These are phyloP conservation scores for Ceratobasidium sp. DNA, from an alignment of 1,284 basidiomycete species.

Conservation along the genomic window DNA sequence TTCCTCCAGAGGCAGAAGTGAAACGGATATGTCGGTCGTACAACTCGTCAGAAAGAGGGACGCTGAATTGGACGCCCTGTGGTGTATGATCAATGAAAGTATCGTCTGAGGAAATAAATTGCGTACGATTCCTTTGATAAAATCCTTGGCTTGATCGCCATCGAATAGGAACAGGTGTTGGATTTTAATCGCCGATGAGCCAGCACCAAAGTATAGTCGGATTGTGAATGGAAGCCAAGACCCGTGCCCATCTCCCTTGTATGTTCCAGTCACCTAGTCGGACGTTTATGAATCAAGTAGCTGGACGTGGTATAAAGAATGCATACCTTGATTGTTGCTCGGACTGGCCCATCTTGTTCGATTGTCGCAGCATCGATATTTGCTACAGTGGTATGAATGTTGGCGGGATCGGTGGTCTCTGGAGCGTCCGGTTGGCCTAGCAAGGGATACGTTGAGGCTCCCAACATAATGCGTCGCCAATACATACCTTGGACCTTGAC, in stretches of 20 bases:
- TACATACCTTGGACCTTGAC: conserved; percentile 59
- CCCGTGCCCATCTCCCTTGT: conserved; percentile 57
- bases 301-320: background rate
- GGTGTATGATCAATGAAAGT: background rate
- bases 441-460: conserved; percentile 50
- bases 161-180: conserved; percentile 63
- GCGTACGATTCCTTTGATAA: conserved; percentile 61
- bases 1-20: conserved; percentile 57
- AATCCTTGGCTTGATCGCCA: conserved; percentile 61
- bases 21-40: conserved; percentile 62
- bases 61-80: conserved; percentile 59
- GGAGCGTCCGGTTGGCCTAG: conserved; percentile 55
- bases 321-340: conserved; percentile 60
- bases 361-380: conserved; percentile 57
- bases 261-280: conserved; percentile 60
- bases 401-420: conserved; percentile 50
- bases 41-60: conserved; percentile 59
- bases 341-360: conserved; percentile 62
- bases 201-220: conserved; percentile 60
- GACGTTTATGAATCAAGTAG: background rate
- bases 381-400: conserved; percentile 53
- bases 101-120: background rate
- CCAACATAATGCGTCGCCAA: background rate
- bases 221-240: conserved; percentile 61
- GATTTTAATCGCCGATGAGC: conserved; percentile 57